Conservation (phyloP, 2,329 filamentous ascomycete species). For the Cercospora zeina region DNA sequence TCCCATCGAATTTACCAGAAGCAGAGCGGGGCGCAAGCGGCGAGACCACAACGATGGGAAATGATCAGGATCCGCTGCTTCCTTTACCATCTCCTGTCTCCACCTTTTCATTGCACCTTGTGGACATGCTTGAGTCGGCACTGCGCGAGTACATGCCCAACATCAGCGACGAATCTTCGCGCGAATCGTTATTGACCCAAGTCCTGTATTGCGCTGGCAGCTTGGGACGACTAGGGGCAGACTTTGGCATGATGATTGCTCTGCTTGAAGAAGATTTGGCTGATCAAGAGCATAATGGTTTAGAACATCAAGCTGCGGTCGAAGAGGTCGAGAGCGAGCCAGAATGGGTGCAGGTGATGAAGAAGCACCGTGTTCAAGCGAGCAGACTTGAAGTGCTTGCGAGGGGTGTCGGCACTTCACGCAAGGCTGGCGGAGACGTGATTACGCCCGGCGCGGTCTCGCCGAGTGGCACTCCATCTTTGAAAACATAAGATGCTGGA, state of each 20-base stretch:
- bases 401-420: slow-evolving; percentile 36
- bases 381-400: slow-evolving; percentile 50
- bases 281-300: slow-evolving; percentile 54
- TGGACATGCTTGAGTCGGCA: slow-evolving; percentile 76
- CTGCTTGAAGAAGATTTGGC: slow-evolving; percentile 54
- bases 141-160: slow-evolving; percentile 75
- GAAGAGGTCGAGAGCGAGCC: slow-evolving; percentile 51
- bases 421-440: slow-evolving; percentile 59
- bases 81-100: slow-evolving; percentile 73
- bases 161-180: slow-evolving; percentile 72
- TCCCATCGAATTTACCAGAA: slow-evolving; percentile 59
- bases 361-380: slow-evolving; percentile 80
- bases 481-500: not conserved
- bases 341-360: slow-evolving; percentile 87
- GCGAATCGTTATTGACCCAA: slow-evolving; percentile 88
- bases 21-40: slow-evolving; percentile 15
- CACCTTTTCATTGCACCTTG: slow-evolving; percentile 80
- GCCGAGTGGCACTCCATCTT: slow-evolving; percentile 12
- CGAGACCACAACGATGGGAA: not conserved
- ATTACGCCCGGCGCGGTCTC: slow-evolving; percentile 33
- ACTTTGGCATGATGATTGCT: slow-evolving; percentile 87
- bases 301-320: slow-evolving; percentile 51
- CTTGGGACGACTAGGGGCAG: slow-evolving; percentile 82
- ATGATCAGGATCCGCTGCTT: slow-evolving; percentile 42
- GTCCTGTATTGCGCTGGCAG: slow-evolving; percentile 92